Evolutionary conservation across 2,329 filamentous ascomycete genomes (phyloP), one percentile per base, ranked within the genome.

Genomic region (Colletotrichum somersetense): DNA sequence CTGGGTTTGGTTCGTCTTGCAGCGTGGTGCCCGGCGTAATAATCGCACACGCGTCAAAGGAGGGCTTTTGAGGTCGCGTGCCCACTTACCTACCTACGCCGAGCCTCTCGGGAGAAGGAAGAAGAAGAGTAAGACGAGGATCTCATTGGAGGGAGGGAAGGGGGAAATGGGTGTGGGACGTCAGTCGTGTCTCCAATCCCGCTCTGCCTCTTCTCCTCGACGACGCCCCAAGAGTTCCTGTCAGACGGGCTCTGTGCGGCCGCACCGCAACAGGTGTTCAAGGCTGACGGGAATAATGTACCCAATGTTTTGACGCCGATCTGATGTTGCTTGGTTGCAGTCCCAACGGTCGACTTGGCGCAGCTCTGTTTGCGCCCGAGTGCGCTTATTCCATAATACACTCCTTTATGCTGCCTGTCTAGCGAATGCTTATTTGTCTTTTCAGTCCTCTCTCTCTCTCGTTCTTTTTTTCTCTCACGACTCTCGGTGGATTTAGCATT

Each of bases 131-230:
- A 16, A 33, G 58, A 61, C n/a, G 40, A 26, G 10, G 23, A n/a
- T 3, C 40, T 44, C 30, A 20, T 30, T 53, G 50, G n/a, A 33
- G 50, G 10, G 23, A 23, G 23, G 23, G 23, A 12, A 10, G 4
- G 30, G 38, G 18, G 59, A 46, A 30, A 26, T 44, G 48, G 52
- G 58, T 33, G 58, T 62, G 65, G 44, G 57, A 72, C 62, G 65
- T 53, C 59, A 64, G 66, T 69, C 66, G 66, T 64, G 69, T 72
- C 69, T 69, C 66, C 59, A 69, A 67, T 69, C 53, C 59, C 52
- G 59, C 65, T 66, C 50, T 40, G 40, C 69, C 66, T 30, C 30
- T 30, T 53, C 33, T 26, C n/a, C 23, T 69, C 23, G 40, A 56
- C 55, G 63, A 58, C 56, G 26, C 61, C 62, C 58, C 65, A 62